Evolutionary conservation across 2,329 filamentous ascomycete genomes (phyloP).

Genomic region (Fusarium brevicatenulatum): DNA sequence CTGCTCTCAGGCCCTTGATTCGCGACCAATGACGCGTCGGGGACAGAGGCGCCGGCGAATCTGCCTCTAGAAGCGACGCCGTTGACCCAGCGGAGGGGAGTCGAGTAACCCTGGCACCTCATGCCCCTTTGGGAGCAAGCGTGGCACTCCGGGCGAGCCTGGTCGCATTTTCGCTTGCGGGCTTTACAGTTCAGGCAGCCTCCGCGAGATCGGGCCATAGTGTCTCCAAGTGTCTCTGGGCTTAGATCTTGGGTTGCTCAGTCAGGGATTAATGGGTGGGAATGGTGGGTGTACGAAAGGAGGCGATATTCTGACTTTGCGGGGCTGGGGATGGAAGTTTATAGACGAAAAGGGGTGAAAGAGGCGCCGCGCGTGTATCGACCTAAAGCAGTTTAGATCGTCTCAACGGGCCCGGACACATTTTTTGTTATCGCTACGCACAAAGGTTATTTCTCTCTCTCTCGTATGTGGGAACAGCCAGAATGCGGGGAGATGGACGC

Average conservation of each 20-base stretch:
- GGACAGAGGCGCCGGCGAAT: constrained; percentile 36
- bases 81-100: constrained; percentile 40
- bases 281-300: neutral
- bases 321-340: constrained; percentile 16
- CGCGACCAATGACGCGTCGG: constrained; percentile 18
- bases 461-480: neutral
- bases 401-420: neutral
- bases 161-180: constrained; percentile 42
- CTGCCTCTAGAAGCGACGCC: constrained; percentile 40
- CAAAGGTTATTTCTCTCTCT: neutral
- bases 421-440: neutral
- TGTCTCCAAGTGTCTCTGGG: neutral
- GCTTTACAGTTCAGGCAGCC: constrained; percentile 43
- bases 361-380: constrained; percentile 38
- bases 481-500: neutral
- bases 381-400: constrained; percentile 9
- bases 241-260: neutral
- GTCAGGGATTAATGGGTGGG: neutral
- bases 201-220: constrained; percentile 38
- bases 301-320: constrained; percentile 1
- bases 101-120: constrained; percentile 37
- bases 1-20: neutral
- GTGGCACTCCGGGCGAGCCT: constrained; percentile 33
- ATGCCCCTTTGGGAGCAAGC: constrained; percentile 36
- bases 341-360: constrained; percentile 43